These are phyloP conservation scores for Eleusine indica DNA, from an alignment of 176 grass and related monocot genomes.

Conservation along the genomic window DNA sequence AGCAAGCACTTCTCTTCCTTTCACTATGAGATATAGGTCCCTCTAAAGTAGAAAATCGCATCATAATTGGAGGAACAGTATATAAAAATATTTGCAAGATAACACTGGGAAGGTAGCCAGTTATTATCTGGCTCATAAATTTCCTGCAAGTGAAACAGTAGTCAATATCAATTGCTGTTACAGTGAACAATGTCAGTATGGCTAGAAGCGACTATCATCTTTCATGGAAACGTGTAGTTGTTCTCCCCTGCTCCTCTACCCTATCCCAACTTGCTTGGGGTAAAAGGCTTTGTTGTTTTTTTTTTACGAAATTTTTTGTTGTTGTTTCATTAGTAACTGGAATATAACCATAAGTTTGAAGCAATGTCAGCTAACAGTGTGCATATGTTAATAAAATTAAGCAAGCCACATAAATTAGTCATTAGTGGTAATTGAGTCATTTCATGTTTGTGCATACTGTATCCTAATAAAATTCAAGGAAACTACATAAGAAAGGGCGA, in stretches of 20 bases:
- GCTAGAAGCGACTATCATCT: background rate
- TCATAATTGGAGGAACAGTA: constrained; percentile 76
- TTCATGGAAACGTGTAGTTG: constrained; percentile 19
- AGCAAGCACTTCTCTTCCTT: constrained; percentile 92
- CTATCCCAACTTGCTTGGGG: too few species aligned
- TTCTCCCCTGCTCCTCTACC: background rate
- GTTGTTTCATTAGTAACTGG: too few species aligned
- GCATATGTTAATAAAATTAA: background rate
- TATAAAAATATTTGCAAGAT: constrained; percentile 82
- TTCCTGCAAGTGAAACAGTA: constrained; percentile 50
- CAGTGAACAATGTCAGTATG: constrained; percentile 26
- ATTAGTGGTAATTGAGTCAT: background rate
- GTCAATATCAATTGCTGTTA: constrained; percentile 29
- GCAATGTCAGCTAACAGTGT: background rate
- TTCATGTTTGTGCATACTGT: constrained; percentile 8
- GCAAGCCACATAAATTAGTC: background rate
- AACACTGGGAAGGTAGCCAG: constrained; percentile 94
- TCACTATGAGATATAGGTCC: constrained; percentile 83
- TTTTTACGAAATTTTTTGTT: too few species aligned
- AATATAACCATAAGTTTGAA: too few species aligned
- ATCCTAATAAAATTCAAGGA: constrained; percentile 16
- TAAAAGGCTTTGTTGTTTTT: too few species aligned
- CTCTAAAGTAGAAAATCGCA: constrained; percentile 82
- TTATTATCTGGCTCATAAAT: constrained; percentile 75
- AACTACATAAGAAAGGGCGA: constrained; percentile 1